A percentile compares a stretch with the other conserved stretches of the same genome.
Evolutionary conservation across 2,329 filamentous ascomycete genomes (phyloP).

Genomic region (Colletotrichum sp.): DNA sequence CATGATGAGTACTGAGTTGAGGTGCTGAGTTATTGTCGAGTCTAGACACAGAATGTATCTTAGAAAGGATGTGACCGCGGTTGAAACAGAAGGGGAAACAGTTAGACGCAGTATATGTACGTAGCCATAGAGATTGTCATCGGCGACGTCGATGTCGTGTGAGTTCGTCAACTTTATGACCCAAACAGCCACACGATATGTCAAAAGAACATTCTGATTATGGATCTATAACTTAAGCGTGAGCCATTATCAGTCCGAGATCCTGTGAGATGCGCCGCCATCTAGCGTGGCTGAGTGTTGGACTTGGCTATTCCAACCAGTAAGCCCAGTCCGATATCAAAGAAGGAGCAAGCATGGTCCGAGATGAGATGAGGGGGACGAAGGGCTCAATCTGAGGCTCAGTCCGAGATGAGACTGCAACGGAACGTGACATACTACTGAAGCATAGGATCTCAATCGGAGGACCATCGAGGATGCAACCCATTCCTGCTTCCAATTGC

Average conservation of each 20-base stretch:
- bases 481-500: rapidly evolving
- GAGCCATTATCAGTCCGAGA: not conserved
- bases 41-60: no score
- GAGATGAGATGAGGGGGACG: not conserved
- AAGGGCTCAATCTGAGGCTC: not conserved
- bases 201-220: not conserved
- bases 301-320: not conserved
- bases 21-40: no score
- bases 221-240: not conserved
- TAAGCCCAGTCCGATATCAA: not conserved
- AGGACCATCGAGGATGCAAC: rapidly evolving
- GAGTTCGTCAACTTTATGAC: not conserved
- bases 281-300: not conserved
- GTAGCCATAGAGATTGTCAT: rapidly evolving
- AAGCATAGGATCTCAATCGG: not conserved
- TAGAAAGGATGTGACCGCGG: not conserved
- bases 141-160: not conserved
- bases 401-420: not conserved
- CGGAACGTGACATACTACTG: not conserved
- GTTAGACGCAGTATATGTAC: not conserved
- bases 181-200: rapidly evolving
- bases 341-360: not conserved
- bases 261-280: not conserved
- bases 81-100: not conserved
- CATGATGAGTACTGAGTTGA: not conserved